Evolutionary conservation across 768 basidiomycete genomes (phyloP), one percentile per base, ranked within the genome.

Genomic region (Lentinus tigrinus): DNA sequence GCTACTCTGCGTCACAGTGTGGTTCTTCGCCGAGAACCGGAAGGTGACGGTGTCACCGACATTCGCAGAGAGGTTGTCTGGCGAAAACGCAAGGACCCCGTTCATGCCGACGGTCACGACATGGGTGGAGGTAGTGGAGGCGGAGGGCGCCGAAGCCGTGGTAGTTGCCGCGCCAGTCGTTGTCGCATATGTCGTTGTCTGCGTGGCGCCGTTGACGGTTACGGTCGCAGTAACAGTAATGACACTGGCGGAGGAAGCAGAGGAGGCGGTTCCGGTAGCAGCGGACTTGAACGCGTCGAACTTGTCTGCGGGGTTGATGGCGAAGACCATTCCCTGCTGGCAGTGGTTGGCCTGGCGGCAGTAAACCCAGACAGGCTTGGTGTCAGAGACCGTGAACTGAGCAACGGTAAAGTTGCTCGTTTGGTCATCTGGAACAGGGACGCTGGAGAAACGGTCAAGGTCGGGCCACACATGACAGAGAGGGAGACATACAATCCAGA

Each of bases 241-340:
- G 17, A 71, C 66, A 14, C 64, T 54, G 8, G 50, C 53, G 13
- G 60, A 34, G 14, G 36, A 24, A 8, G 63, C 16, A 1, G 37
- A 26, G 10, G 69, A 47, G 0, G 69, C 27, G 23, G 67, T 48
- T 31, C 70, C 80, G 47, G 73, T 76, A 11, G 84, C 85, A 19
- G 78, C 78, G 19, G 79, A 74, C 65, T 82, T 75, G 78, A 87
- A 87, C 3, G 78, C 77, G 4, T 73, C 68, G 58, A 86, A 79
- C 23, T 82, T 73, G 70, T 74, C 69, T 16, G 79, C 83, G 3
- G 85, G 80, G 66, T 88, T 88, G 63, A 87, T 72, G 24, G 84
- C 81, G 67, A 86, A 85, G 28, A 87, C 85, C 86, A 87, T 88
- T 16, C 85, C 84, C 48, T 73, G 68, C 40, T 76, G 75, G 56